Percentiles rank a stretch among this genome's conserved stretches.
These are phyloP conservation scores for Aspergillus conjunctus DNA, from an alignment of 495 filamentous ascomycete genomes.

Conservation along the genomic window DNA sequence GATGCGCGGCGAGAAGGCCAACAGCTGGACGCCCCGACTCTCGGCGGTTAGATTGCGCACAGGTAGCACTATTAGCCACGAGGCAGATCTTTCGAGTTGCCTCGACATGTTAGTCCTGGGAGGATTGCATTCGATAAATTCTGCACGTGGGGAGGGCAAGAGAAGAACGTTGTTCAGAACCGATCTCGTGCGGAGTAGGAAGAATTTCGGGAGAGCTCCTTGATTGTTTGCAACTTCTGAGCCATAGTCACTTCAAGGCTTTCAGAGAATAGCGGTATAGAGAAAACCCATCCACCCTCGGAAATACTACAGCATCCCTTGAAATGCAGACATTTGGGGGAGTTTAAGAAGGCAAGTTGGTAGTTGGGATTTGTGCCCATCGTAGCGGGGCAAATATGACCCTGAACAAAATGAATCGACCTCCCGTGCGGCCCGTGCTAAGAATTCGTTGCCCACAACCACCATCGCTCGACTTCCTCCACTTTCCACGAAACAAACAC, in stretches of 20 bases:
- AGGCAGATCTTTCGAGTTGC: too few species aligned
- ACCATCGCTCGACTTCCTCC: not conserved
- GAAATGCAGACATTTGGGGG: not conserved
- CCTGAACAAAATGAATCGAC: slow-evolving; percentile 13
- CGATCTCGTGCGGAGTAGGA: not conserved
- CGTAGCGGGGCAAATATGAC: slow-evolving; percentile 10
- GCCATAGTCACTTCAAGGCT: not conserved
- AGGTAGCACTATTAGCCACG: too few species aligned
- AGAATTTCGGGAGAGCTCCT: slow-evolving; percentile 1
- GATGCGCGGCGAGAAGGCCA: too few species aligned
- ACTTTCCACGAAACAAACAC: slow-evolving; percentile 36
- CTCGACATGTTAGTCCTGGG: too few species aligned
- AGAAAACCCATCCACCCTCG: not conserved
- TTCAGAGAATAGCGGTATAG: not conserved
- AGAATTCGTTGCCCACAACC: slow-evolving; percentile 30
- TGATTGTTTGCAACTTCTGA: slow-evolving; percentile 2
- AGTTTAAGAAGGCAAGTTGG: not conserved
- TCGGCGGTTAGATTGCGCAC: too few species aligned
- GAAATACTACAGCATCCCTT: too few species aligned
- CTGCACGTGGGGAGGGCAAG: not conserved
- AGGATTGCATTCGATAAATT: not conserved
- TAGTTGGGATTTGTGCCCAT: not conserved
- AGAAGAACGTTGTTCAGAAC: too few species aligned
- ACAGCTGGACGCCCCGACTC: too few species aligned
- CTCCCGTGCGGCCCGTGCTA: slow-evolving; percentile 35